Percentiles rank a stretch among this genome's conserved stretches.
These are phyloP conservation scores for Vicia faba DNA, from an alignment of 306 rosid species.

Conservation along the genomic window DNA sequence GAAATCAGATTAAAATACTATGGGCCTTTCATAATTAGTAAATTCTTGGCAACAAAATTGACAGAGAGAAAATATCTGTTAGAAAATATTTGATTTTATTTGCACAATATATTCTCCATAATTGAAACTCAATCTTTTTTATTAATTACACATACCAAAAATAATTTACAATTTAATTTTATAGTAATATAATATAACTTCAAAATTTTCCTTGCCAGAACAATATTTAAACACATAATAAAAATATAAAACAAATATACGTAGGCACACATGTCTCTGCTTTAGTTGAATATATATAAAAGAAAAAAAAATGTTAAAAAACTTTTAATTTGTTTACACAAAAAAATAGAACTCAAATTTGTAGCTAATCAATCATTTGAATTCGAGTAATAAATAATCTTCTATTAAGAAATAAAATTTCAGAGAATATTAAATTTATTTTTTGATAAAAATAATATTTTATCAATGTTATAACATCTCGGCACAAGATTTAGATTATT, in stretches of 20 bases:
- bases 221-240: not conserved
- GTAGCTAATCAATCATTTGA: too few species aligned
- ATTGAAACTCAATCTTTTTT: slow-evolving; percentile 35
- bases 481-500: too few species aligned
- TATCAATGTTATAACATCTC: too few species aligned
- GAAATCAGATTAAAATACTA: slow-evolving; percentile 17
- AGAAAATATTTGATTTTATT: slow-evolving; percentile 29
- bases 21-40: not conserved
- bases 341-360: too few species aligned
- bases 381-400: too few species aligned
- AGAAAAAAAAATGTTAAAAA: too few species aligned
- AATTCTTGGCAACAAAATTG: slow-evolving; percentile 1
- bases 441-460: too few species aligned
- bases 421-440: too few species aligned
- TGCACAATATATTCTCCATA: slow-evolving; percentile 19
- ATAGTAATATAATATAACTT: slow-evolving; percentile 10
- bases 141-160: slow-evolving; percentile 18
- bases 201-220: not conserved
- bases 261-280: not conserved
- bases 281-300: too few species aligned
- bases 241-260: not conserved
- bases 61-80: not conserved
- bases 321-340: too few species aligned
- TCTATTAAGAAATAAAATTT: too few species aligned
- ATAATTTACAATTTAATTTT: not conserved